Conservation (phyloP, 495 filamentous ascomycete genomes). For the Trichodelitschia bisporula region DNA sequence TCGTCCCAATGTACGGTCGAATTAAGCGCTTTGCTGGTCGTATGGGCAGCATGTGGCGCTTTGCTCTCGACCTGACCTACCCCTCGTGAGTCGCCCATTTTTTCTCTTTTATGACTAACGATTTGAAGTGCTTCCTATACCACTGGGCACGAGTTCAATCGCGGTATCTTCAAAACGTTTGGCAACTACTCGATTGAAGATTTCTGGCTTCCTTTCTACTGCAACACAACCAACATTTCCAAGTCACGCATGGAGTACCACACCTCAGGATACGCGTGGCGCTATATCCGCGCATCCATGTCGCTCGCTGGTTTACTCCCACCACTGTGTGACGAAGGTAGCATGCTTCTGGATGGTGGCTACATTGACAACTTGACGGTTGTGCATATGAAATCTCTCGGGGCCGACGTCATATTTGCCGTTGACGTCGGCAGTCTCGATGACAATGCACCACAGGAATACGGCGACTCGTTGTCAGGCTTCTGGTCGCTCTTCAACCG, state of each 20-base stretch:
- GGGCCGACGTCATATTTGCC: conserved; percentile 83
- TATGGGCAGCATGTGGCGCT: conserved; percentile 95
- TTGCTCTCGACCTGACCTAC: conserved; percentile 87
- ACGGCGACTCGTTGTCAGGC: conserved; percentile 85
- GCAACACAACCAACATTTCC: conserved; percentile 95
- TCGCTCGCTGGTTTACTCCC: conserved; percentile 78
- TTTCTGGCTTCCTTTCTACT: conserved; percentile 97
- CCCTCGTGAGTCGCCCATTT: conserved; percentile 31
- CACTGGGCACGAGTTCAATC: conserved; percentile 96
- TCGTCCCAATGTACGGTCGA: conserved; percentile 86
- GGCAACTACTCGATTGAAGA: conserved; percentile 93
- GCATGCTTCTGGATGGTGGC: conserved; percentile 85
- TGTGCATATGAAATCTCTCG: conserved; percentile 85
- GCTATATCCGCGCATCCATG: conserved; percentile 91
- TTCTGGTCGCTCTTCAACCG: conserved; percentile 83
- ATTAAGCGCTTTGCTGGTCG: conserved; percentile 93
- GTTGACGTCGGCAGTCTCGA: conserved; percentile 83
- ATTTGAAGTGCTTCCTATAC: conserved; percentile 46
- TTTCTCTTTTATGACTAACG: conserved; percentile 1
- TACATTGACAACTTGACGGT: conserved; percentile 97
- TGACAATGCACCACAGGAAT: conserved; percentile 70
- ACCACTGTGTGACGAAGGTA: conserved; percentile 86
- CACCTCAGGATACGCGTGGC: conserved; percentile 86
- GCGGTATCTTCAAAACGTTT: conserved; percentile 96
- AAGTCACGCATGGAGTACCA: conserved; percentile 76